phyloP scores from a whole-genome alignment of 352 stramenopile genomes.

The Globisporangium nunn region DNA sequence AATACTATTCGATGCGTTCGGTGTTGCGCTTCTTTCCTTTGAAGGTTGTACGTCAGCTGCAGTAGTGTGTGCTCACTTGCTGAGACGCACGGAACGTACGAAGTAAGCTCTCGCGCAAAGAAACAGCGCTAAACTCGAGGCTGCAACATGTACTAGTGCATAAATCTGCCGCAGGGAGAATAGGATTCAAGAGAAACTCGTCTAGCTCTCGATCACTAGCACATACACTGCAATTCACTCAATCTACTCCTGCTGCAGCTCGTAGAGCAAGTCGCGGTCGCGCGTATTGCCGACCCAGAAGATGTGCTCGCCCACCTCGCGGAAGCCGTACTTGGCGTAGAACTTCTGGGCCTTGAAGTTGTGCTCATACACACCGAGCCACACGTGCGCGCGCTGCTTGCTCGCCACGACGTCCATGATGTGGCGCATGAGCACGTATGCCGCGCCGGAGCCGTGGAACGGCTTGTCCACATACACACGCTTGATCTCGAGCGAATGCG shows the following conservation, averaged over 20 bases:
- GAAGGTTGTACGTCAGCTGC: no score
- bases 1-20: no score
- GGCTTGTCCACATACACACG: constrained; percentile 5
- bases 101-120: no score
- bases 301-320: constrained; percentile 20
- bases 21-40: no score
- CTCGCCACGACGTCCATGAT: background rate
- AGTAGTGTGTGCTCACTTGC: no score
- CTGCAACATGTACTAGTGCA: no score
- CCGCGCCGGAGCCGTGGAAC: constrained; percentile 1
- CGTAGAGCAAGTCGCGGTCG: constrained; percentile 18
- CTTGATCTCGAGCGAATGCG: background rate
- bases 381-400: constrained; percentile 9
- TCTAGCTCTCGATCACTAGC: no score
- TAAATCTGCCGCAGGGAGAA: no score
- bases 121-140: no score
- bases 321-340: constrained; percentile 27
- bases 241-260: constrained; percentile 6
- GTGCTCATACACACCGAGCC: constrained; percentile 28
- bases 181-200: no score
- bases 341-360: constrained; percentile 26
- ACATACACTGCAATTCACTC: no score
- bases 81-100: no score
- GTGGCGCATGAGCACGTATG: background rate
- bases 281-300: constrained; percentile 15